Percentiles rank a stretch among this genome's conserved stretches.
Evolutionary conservation across 345 rosid species (phyloP).

Genomic region (Populus nigra): DNA sequence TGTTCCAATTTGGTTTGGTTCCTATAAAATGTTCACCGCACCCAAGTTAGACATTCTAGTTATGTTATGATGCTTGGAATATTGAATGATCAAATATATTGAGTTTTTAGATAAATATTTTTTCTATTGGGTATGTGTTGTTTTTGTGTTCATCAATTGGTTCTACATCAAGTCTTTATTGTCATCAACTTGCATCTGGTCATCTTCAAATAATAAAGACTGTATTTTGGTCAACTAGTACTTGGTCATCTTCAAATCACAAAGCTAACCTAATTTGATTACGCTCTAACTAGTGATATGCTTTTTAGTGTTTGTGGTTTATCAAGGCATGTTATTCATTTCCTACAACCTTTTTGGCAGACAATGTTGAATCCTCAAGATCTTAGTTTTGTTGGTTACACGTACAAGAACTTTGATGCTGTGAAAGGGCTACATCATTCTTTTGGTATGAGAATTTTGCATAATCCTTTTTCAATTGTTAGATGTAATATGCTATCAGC

Average conservation of each 20-base stretch:
- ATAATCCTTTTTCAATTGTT: background rate
- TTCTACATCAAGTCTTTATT: too few species aligned
- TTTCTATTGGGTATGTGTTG: too few species aligned
- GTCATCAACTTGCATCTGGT: too few species aligned
- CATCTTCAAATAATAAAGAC: background rate
- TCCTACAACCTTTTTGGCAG: conserved; percentile 37
- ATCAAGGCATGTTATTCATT: background rate
- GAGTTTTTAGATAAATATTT: too few species aligned
- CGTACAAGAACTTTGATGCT: conserved; percentile 84
- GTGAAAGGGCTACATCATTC: conserved; percentile 54
- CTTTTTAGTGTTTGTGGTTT: background rate
- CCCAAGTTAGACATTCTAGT: too few species aligned
- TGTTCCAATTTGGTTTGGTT: too few species aligned
- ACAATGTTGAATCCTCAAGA: conserved; percentile 55
- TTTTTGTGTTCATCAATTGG: too few species aligned
- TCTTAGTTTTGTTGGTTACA: conserved; percentile 85
- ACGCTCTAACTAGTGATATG: background rate
- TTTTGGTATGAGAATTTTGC: conserved; percentile 40
- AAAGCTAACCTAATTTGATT: background rate
- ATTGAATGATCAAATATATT: too few species aligned
- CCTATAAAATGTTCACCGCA: too few species aligned
- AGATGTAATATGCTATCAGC: background rate
- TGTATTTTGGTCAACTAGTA: too few species aligned
- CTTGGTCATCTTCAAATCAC: background rate
- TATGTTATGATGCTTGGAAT: too few species aligned